These are phyloP conservation scores for Coniosporium tulheliwenetii DNA, from an alignment of 2,329 filamentous ascomycete genomes.

Conservation along the genomic window DNA sequence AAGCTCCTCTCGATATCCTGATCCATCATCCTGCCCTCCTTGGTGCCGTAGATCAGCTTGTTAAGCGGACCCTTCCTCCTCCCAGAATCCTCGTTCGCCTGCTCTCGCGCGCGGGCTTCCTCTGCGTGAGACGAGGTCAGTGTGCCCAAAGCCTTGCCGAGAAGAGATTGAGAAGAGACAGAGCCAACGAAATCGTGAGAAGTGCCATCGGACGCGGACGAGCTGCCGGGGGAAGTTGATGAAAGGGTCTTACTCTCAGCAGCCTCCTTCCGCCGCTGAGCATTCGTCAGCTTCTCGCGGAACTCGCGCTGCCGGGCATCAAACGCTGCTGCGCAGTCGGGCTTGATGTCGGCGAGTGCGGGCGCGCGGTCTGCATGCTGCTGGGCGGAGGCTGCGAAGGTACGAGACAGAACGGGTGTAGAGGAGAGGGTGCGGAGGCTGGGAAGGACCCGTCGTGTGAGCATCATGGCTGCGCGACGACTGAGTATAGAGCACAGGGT, in stretches of 20 bases:
- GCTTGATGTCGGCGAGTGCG: conserved; percentile 72
- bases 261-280: conserved; percentile 59
- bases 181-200: conserved; percentile 10
- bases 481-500: too few species aligned
- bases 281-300: conserved; percentile 63
- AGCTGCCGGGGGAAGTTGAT: conserved; percentile 14
- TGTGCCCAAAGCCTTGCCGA: conserved; percentile 42
- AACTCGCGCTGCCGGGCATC: conserved; percentile 74
- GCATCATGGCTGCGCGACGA: conserved; percentile 1
- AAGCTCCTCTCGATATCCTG: conserved; percentile 93
- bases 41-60: conserved; percentile 90
- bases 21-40: conserved; percentile 86
- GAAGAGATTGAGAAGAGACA: conserved; percentile 7
- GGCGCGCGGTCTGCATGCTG: conserved; percentile 34
- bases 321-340: conserved; percentile 58
- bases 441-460: conserved; percentile 3
- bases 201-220: conserved; percentile 17
- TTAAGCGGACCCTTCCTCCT: conserved; percentile 59
- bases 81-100: conserved; percentile 37
- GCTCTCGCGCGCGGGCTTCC: conserved; percentile 42
- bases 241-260: conserved; percentile 63
- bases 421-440: conserved; percentile 6
- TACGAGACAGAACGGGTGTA: conserved; percentile 34
- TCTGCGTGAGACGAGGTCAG: conserved; percentile 30
- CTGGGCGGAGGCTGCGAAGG: conserved; percentile 33